phyloP scores from a whole-genome alignment of 495 filamentous ascomycete species.

The Neurospora sp. region DNA sequence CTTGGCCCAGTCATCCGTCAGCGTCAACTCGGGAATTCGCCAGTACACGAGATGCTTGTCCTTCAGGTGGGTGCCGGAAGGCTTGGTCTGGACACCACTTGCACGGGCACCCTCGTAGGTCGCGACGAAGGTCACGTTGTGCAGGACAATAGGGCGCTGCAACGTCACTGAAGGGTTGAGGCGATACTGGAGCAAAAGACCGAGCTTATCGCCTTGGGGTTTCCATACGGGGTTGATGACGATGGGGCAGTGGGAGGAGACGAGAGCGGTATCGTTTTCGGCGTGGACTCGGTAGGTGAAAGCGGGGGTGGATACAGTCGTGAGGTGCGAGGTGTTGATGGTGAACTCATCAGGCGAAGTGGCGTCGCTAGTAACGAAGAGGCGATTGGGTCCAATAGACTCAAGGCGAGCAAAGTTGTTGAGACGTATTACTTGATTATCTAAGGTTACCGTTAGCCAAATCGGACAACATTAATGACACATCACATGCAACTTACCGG shows the following conservation, averaged over 20 bases:
- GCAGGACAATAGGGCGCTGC: conserved; percentile 48
- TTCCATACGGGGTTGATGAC: conserved; percentile 76
- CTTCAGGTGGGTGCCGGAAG: conserved; percentile 68
- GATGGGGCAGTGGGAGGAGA: conserved; percentile 50
- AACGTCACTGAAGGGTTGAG: conserved; percentile 63
- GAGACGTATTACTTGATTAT: conserved; percentile 61
- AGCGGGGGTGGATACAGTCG: conserved; percentile 58
- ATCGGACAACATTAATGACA: background rate
- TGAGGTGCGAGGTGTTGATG: conserved; percentile 58
- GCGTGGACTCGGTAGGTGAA: conserved; percentile 95
- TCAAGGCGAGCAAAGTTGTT: conserved; percentile 88
- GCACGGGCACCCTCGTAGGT: conserved; percentile 61
- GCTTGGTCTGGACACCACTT: conserved; percentile 60
- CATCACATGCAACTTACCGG: conserved; percentile 11
- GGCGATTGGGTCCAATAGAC: conserved; percentile 88
- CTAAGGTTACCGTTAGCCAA: conserved; percentile 15
- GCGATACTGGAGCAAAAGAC: conserved; percentile 72
- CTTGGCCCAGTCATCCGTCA: conserved; percentile 53
- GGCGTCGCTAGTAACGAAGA: conserved; percentile 66
- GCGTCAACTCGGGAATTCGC: conserved; percentile 69
- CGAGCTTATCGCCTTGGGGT: conserved; percentile 68
- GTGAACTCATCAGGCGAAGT: conserved; percentile 65
- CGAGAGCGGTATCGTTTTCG: conserved; percentile 52
- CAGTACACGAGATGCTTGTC: conserved; percentile 83
- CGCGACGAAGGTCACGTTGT: conserved; percentile 73